Base-by-base conservation (phyloP, 202 grass and related monocot genomes). In the Carex arenaria region DNA sequence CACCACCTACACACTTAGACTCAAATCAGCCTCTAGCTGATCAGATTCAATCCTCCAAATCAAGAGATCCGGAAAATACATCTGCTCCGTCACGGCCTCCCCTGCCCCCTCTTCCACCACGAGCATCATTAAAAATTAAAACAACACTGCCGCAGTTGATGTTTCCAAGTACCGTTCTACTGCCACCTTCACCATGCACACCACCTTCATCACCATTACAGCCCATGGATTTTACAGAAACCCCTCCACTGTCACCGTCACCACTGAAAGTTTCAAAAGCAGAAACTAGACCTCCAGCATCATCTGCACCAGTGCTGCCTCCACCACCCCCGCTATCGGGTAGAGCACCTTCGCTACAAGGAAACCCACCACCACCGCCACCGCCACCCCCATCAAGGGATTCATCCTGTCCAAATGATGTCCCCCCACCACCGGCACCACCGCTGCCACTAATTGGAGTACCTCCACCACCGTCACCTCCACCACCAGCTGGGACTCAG, bases 251-350 rank as follows among this genome's bases (percentile, higher is more conserved):
- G 40, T 64, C 15, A 18, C 28, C 30, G 0, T 62, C 72, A 80
- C 55, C 18, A 67, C 80, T 52, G 34, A 77, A 18, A 56, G 7
- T 77, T 57, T 57, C 72, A 36, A 26, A 45, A 57, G 64, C 67
- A 59, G 26, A 78, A 60, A 55, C 65, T 20, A 62, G 45, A 72
- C 78, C 45, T 14, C 31, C n/a, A 4, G 30, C 8, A 31, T 57
- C 84, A 49, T 72, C 10, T 59, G n/a, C 40, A 10, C 11, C 51
- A 72, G 53, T 42, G 31, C 10, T 28, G 10, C 83, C 74, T 32
- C 71, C 82, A 9, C 19, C 70, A 64, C 76, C 76, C 1, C 83
- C 7, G 5, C 84, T 75, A 70, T 79, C 64, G 31, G 80, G 51
- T 72, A 82, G 84, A 68, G 72, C 84, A 43, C 52, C 72, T 1